Base-by-base conservation (phyloP, 805 yeast genomes). In the Candida xyloterini region DNA sequence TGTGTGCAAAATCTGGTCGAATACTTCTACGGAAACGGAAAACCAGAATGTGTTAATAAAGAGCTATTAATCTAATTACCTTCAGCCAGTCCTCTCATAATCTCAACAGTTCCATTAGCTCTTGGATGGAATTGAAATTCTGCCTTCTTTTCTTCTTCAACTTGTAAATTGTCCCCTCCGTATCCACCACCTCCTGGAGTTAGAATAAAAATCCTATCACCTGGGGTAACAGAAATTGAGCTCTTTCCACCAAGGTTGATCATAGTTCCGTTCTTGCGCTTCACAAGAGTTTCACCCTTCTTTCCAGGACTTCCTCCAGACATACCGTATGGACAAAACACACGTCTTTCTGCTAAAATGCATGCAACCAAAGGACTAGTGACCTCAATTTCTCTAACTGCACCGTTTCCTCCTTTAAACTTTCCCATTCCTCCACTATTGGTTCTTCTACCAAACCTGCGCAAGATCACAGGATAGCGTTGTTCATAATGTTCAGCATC, bases 401-500 rank as follows among this genome's bases (percentile, higher is more conserved):
- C 67, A 32, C 79, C 78, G 52, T 72, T 62, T 31, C 78, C 78
- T 33, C 78, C 78, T 29, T 46, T 51, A 51, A 63, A 68, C 32
- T 59, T 55, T 15, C 79, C 78, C 4, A 44, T 47, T 40, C 79
- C 78, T 15, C 79, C 78, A 38, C 73, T 66, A 10, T 65, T 65
- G 13, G 52, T 43, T 43, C 75, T 59, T 10, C 71, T 59, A 1
- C 68, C 53, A 45, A 62, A 74, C 44, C 70, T 69, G 24, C 62
- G 67, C 22, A 74, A 58, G 33, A 73, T 60, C 10, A 72, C 74
- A 3, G 79, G 79, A 47, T 71, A 73, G 27, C 78, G 53, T 42
- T 68, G 63, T 51, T 74, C 79, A 49, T 72, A 66, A n/a, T 70
- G 60, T 51, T 74, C 79, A 1, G 73, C 66, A 49, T 74, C 80